Percentiles rank a stretch among this genome's conserved stretches.
These are phyloP conservation scores for Salix suchowensis DNA, from an alignment of 345 rosid species.

Conservation along the genomic window DNA sequence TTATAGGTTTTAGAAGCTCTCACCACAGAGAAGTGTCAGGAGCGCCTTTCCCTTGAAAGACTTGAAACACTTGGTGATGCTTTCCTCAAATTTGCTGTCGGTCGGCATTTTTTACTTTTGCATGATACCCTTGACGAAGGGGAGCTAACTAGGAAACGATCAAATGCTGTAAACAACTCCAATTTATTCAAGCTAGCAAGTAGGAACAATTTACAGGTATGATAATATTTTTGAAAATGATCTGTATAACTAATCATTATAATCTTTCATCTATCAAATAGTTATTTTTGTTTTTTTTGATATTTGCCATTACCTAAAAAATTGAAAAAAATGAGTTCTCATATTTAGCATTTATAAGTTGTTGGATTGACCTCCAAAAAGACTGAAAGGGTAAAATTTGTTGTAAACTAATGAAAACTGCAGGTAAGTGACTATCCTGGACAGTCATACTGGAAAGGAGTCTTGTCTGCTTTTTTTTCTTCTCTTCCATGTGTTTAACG, in stretches of 20 bases:
- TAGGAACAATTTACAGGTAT: conserved; percentile 70
- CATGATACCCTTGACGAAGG: conserved; percentile 83
- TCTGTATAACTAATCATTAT: background rate
- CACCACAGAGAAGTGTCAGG: conserved; percentile 93
- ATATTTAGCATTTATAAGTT: too few species aligned
- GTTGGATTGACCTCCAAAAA: background rate
- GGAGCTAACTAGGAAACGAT: conserved; percentile 70
- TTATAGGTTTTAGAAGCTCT: conserved; percentile 81
- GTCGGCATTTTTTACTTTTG: conserved; percentile 68
- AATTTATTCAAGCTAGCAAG: conserved; percentile 66
- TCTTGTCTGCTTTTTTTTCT: background rate
- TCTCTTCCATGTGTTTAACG: background rate
- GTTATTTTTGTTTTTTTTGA: background rate
- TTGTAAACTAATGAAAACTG: background rate
- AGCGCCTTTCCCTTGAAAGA: conserved; percentile 90
- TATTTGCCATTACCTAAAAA: background rate
- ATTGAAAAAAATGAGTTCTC: too few species aligned
- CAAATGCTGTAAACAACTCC: conserved; percentile 68
- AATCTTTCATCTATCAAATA: background rate
- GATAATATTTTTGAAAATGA: conserved; percentile 9
- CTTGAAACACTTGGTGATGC: conserved; percentile 89
- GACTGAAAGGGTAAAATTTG: background rate
- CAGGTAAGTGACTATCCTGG: background rate
- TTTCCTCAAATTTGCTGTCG: conserved; percentile 83
- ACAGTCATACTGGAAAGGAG: too few species aligned